Evolutionary conservation across 805 yeast genomes (phyloP).

Genomic region (Saccharomycopsis malanga): DNA sequence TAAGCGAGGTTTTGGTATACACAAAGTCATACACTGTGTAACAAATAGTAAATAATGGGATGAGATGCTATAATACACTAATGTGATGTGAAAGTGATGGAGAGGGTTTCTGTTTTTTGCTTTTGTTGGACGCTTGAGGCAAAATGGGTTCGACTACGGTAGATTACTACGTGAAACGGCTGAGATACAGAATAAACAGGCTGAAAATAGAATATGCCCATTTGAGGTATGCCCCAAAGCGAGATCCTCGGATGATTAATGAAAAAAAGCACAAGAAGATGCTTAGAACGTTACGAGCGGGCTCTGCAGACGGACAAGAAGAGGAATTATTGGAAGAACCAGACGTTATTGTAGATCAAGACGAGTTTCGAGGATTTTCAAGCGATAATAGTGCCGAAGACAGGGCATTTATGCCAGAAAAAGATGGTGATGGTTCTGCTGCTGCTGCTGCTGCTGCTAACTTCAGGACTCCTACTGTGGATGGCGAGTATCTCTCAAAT

Average conservation of each 20-base stretch:
- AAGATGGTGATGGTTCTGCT: too few relatives aligned
- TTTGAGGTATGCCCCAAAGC: neutral
- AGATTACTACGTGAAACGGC: conserved; percentile 2
- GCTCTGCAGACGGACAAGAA: neutral
- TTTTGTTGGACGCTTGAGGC: too few relatives aligned
- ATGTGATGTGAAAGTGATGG: too few relatives aligned
- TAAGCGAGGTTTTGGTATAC: too few relatives aligned
- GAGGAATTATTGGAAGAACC: too few relatives aligned
- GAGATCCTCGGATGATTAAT: neutral
- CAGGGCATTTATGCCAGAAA: neutral
- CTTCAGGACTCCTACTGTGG: too few relatives aligned
- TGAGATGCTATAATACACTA: too few relatives aligned
- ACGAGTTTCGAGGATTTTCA: neutral
- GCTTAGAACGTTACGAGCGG: neutral
- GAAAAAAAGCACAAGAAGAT: neutral
- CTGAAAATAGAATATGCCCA: conserved; percentile 5
- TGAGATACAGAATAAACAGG: conserved; percentile 8
- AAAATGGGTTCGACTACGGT: neutral
- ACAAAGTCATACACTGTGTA: too few relatives aligned
- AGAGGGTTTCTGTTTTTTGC: too few relatives aligned
- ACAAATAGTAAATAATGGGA: too few relatives aligned
- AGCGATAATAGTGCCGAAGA: neutral
- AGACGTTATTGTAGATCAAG: neutral
- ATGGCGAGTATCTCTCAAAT: too few relatives aligned
- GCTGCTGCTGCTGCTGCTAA: too few relatives aligned